A percentile compares a stretch with the other conserved stretches of the same genome.
Conservation (phyloP, 1,284 basidiomycete genomes). For the Abortiporus biennis region DNA sequence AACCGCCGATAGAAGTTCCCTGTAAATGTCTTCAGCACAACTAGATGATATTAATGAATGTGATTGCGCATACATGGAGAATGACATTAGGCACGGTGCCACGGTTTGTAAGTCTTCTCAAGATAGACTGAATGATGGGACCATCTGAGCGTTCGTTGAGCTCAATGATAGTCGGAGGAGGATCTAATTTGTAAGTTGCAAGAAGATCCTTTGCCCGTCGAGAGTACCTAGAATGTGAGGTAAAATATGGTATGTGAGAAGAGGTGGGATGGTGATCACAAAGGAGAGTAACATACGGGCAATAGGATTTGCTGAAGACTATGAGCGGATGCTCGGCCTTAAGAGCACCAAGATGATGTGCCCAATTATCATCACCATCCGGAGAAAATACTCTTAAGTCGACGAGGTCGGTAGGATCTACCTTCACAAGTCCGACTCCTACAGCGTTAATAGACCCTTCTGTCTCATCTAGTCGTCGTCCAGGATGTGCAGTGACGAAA, state of each 20-base stretch:
- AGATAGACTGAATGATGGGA: constrained; percentile 54
- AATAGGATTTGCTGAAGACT: constrained; percentile 81
- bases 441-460: constrained; percentile 26
- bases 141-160: constrained; percentile 70
- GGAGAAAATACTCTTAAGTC: constrained; percentile 46
- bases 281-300: constrained; percentile 43
- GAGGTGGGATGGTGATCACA: no score
- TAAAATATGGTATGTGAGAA: no score
- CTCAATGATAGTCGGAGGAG: constrained; percentile 67
- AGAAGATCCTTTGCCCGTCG: constrained; percentile 65
- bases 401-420: constrained; percentile 38
- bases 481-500: constrained; percentile 46
- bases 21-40: constrained; percentile 16
- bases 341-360: constrained; percentile 35
- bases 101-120: constrained; percentile 60
- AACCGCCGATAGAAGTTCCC: constrained; percentile 67
- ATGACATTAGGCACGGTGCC: constrained; percentile 75
- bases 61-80: constrained; percentile 26
- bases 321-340: constrained; percentile 56
- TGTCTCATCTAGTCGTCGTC: constrained; percentile 34
- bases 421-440: constrained; percentile 19
- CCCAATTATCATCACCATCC: constrained; percentile 41
- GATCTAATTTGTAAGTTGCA: constrained; percentile 55
- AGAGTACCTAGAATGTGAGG: constrained; percentile 47
- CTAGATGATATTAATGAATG: neutral